Percentiles rank a stretch among this genome's conserved stretches.
Evolutionary conservation across 371 early-diverging fungal species (phyloP).

Genomic region (Apophysomyces sp.): DNA sequence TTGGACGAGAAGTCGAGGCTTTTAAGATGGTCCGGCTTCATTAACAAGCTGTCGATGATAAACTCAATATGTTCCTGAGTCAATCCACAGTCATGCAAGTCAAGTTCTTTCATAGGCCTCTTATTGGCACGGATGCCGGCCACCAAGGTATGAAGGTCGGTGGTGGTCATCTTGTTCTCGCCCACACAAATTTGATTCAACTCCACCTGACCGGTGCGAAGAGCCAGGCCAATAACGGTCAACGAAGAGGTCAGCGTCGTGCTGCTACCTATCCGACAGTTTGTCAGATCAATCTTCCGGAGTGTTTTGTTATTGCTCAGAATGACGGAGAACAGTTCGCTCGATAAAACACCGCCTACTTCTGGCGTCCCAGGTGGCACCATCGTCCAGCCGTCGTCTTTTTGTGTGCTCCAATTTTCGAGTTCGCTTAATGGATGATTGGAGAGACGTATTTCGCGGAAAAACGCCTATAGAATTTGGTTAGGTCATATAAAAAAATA

Average conservation of each 20-base stretch:
- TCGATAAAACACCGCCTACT: conserved; percentile 21
- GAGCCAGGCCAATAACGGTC: conserved; percentile 17
- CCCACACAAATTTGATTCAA: conserved; percentile 28
- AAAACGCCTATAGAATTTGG: conserved; percentile 21
- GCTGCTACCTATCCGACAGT: conserved; percentile 29
- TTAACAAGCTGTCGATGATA: conserved; percentile 16
- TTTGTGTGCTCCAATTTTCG: conserved; percentile 24
- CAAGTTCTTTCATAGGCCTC: conserved; percentile 26
- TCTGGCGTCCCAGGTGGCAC: conserved; percentile 1
- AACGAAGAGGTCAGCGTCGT: conserved; percentile 9
- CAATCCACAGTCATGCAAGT: conserved; percentile 30
- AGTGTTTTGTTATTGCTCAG: conserved; percentile 14
- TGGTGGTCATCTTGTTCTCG: conserved; percentile 24
- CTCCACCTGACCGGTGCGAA: conserved; percentile 17
- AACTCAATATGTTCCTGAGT: conserved; percentile 24
- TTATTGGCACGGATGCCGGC: conserved; percentile 25
- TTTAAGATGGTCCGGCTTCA: conserved; percentile 16
- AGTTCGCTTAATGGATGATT: conserved; percentile 22
- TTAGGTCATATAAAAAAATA: not conserved
- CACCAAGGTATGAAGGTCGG: conserved; percentile 24
- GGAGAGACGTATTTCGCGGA: conserved; percentile 26
- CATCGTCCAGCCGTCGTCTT: conserved; percentile 32
- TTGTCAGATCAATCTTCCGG: conserved; percentile 28
- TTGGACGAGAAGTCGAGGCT: conserved; percentile 20
- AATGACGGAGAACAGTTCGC: conserved; percentile 28